Percentiles rank a stretch among this genome's conserved stretches.
These are phyloP conservation scores for Boletus patriciae DNA, from an alignment of 768 basidiomycete species.

Conservation along the genomic window DNA sequence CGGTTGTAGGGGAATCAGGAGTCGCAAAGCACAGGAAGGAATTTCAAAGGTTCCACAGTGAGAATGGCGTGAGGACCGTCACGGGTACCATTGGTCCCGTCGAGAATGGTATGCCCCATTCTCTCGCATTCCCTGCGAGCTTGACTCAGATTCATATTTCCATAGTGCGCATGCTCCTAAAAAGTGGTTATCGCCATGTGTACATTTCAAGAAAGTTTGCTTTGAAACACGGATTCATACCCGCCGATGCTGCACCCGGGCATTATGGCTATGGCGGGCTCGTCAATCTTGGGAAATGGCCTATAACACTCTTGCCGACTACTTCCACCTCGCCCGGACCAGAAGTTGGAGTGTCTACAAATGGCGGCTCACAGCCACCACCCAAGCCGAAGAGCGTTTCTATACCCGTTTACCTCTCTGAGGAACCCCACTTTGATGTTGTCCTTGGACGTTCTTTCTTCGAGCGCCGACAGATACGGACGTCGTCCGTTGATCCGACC, in stretches of 20 bases:
- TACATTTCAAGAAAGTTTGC: conserved; percentile 97
- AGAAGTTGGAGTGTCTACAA: not conserved
- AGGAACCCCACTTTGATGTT: conserved; percentile 95
- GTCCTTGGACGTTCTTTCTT: conserved; percentile 87
- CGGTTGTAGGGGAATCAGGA: conserved; percentile 38
- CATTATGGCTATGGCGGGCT: conserved; percentile 92
- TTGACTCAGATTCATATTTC: not conserved
- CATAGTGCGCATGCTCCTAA: conserved; percentile 89
- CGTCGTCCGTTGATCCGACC: conserved; percentile 81
- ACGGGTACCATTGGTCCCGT: conserved; percentile 91
- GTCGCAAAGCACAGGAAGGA: conserved; percentile 68
- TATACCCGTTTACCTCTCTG: conserved; percentile 80
- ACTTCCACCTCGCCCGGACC: not conserved
- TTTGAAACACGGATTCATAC: conserved; percentile 81
- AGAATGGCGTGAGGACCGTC: conserved; percentile 93
- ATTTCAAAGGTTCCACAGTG: conserved; percentile 83
- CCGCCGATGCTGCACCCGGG: conserved; percentile 82
- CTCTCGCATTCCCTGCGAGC: not conserved
- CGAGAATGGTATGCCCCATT: conserved; percentile 59
- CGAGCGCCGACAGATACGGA: conserved; percentile 79
- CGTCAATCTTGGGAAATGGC: conserved; percentile 83
- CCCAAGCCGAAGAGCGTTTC: conserved; percentile 42
- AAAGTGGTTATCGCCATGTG: conserved; percentile 87
- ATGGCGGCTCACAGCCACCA: not conserved
- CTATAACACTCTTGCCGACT: conserved; percentile 63